phyloP scores from a whole-genome alignment of 2,329 filamentous ascomycete species.

The Ophiostoma ips region DNA sequence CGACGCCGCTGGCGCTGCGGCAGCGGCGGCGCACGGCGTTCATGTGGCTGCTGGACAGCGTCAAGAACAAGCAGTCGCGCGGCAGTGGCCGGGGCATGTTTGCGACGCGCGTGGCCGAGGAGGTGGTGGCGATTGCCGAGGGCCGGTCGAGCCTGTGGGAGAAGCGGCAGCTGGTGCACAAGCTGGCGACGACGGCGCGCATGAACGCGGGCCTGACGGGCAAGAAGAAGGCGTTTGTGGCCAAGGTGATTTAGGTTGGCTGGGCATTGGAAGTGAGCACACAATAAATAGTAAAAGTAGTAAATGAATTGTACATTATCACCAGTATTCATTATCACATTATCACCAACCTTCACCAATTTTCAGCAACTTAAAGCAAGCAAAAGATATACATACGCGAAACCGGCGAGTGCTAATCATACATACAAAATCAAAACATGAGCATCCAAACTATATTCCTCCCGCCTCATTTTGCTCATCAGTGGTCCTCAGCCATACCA shows the following conservation, averaged over 20 bases:
- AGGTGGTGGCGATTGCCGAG: slow-evolving; percentile 78
- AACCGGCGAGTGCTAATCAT: too few relatives aligned
- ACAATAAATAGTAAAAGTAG: too few relatives aligned
- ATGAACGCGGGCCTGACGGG: slow-evolving; percentile 40
- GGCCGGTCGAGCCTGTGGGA: slow-evolving; percentile 78
- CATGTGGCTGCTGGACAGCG: slow-evolving; percentile 78
- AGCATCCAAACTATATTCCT: too few relatives aligned
- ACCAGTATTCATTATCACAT: too few relatives aligned
- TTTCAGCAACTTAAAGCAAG: too few relatives aligned
- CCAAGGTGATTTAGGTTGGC: background rate
- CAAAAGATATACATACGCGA: too few relatives aligned
- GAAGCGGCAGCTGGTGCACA: slow-evolving; percentile 62
- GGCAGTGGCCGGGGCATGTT: slow-evolving; percentile 61
- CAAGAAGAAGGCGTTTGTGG: background rate
- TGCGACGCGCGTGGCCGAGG: slow-evolving; percentile 66
- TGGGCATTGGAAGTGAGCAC: background rate
- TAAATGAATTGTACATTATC: too few relatives aligned
- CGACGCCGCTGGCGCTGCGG: slow-evolving; percentile 58
- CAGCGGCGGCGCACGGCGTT: slow-evolving; percentile 70
- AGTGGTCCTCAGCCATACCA: too few relatives aligned
- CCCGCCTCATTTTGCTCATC: too few relatives aligned
- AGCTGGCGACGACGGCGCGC: slow-evolving; percentile 62
- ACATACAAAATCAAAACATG: too few relatives aligned
- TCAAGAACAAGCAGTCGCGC: slow-evolving; percentile 59
- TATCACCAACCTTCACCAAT: too few relatives aligned